Evolutionary conservation across 2,329 filamentous ascomycete species (phyloP), one percentile per base, ranked within the genome.

Genomic region (Trichoderma guizhouense): DNA sequence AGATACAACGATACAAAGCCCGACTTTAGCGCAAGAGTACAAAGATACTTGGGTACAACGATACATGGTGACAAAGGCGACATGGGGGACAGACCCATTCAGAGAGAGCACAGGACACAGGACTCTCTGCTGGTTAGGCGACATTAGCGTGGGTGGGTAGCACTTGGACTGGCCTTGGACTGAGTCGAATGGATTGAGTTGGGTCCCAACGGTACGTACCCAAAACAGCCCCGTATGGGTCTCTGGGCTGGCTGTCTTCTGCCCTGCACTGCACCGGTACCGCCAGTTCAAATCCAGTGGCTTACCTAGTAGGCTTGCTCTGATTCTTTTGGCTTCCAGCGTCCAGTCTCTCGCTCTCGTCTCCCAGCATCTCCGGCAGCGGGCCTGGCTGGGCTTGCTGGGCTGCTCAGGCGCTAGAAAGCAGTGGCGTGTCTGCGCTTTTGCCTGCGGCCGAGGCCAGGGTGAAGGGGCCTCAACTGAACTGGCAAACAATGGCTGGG

Each of bases 121-220:
- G 55, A 39, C 36, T 18, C 36, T 39, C 36, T 39, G 55, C 55
- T 58, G 57, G 57, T 30, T 60, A 60, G 57, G 57, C 60, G 61
- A 36, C 60, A 57, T 71, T 71, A 71, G 69, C 69, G 69, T 65
- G 69, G 69, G 69, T 71, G 61, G 69, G 69, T 66, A 64, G 61
- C 61, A 65, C 69, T 32, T 36, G 18, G 18, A 39, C 28, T 58
- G 55, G 18, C 15, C 34, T 36, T 14, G 47, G 47, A 53, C n/a
- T 53, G 21, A 24, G 47, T 28, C 53, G 53, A 9, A 57, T 26
- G 12, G 12, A 30, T 8, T 61, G 43, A 58, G 30, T 71, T 71
- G 69, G 69, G 69, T 51, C 58, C 51, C 69, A 71, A 65, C 69
- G 69, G 60, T 69, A 69, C 66, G 68, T 64, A 71, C 34, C 24